Percentiles rank a stretch among this genome's conserved stretches.
These are phyloP conservation scores for Nannochloropsis salina DNA, from an alignment of 108 stramenopile genomes.

Conservation along the genomic window DNA sequence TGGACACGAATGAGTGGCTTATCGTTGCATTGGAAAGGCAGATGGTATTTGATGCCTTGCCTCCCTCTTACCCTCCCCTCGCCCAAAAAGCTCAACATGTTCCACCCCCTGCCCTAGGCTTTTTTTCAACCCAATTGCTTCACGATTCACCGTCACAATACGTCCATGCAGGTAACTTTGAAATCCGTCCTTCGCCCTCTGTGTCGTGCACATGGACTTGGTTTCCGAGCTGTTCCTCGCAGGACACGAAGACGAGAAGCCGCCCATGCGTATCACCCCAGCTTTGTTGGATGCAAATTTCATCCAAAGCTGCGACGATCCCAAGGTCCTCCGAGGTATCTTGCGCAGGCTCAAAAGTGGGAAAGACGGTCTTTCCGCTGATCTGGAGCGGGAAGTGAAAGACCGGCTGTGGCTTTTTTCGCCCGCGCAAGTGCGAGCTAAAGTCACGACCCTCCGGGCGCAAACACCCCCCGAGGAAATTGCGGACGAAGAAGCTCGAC, in stretches of 20 bases:
- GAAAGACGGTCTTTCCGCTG: not conserved
- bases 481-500: not conserved
- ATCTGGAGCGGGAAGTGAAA: not conserved
- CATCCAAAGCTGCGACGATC: constrained; percentile 15
- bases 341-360: not conserved
- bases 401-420: not conserved
- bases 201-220: not conserved
- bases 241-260: not conserved
- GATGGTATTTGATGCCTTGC: too few relatives aligned
- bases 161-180: too few relatives aligned
- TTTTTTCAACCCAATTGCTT: too few relatives aligned
- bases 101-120: too few relatives aligned
- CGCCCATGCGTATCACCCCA: not conserved
- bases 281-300: not conserved
- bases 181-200: too few relatives aligned
- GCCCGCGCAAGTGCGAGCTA: not conserved
- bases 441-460: not conserved
- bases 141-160: too few relatives aligned
- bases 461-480: not conserved
- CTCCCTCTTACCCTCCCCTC: too few relatives aligned
- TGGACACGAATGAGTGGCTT: too few relatives aligned
- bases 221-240: not conserved
- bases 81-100: too few relatives aligned
- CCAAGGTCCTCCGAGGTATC: not conserved
- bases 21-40: too few relatives aligned